Percentiles rank a stretch among this genome's conserved stretches.
These are phyloP conservation scores for Lizonia empirigonia DNA, from an alignment of 2,329 filamentous ascomycete species.

Conservation along the genomic window DNA sequence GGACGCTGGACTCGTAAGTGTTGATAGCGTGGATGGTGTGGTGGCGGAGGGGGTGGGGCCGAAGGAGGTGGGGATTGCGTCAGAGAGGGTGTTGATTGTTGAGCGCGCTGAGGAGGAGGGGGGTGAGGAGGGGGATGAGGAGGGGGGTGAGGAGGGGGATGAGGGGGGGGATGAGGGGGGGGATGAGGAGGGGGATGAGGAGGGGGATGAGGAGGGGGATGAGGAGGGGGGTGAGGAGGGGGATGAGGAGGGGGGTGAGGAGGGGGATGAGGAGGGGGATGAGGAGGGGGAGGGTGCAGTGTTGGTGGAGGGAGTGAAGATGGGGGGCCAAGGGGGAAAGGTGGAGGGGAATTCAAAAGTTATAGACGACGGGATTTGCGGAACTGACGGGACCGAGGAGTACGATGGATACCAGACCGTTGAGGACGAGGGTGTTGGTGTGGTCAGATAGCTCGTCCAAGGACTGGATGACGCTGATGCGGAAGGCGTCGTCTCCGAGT, in stretches of 20 bases:
- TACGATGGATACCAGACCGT: conserved; percentile 1
- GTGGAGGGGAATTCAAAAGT: conserved; percentile 12
- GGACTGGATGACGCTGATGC: background rate
- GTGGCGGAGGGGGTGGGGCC: background rate
- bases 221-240: background rate
- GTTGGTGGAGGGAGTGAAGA: background rate
- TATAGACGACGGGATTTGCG: background rate
- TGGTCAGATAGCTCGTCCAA: background rate
- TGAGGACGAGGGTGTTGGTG: background rate
- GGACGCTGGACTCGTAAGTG: too few relatives aligned
- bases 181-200: background rate
- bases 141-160: background rate
- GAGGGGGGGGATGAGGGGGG: conserved; percentile 1
- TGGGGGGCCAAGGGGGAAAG: conserved; percentile 7
- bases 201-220: background rate
- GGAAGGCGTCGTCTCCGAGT: background rate
- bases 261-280: background rate
- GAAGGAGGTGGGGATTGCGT: conserved; percentile 4
- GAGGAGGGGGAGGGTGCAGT: background rate
- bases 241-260: background rate
- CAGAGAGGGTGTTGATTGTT: conserved; percentile 5
- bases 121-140: background rate
- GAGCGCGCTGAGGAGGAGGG: background rate
- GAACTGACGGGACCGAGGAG: background rate
- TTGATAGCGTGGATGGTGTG: too few relatives aligned